Base-by-base conservation (phyloP, 768 basidiomycete genomes). In the Arthromyces matolae region DNA sequence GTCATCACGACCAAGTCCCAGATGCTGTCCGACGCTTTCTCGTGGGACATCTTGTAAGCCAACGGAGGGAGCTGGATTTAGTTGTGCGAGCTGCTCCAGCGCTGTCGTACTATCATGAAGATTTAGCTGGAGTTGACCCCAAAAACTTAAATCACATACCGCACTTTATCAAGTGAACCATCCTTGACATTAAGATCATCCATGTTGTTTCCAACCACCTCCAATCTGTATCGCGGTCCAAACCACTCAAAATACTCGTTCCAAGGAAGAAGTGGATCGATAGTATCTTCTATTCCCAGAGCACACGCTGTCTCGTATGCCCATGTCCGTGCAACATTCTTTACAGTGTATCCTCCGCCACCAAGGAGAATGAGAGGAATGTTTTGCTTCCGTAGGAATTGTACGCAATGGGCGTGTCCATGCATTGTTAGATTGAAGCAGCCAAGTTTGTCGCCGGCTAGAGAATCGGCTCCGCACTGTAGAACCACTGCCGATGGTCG, bases 161-260 rank as follows among this genome's bases (percentile, higher is more conserved):
- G 79, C 45, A 94, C 86, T 59, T 75, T 75, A 45, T 95, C 85
- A 22, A 98, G 66, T 20, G 89, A 89, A 8, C 80, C 79, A 53
- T 94, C 87, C 54, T 79, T 80, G 49, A 86, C 67, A 61, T 98
- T 99, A 58, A 89, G 69, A 60, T 98, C 92, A 51, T 96, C 93
- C 88, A 95, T 91, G 60, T 98, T 98, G 58, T 87, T 97, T 54
- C 80, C 77, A 20, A 83, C 77, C 1, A 99, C 94, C 60, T 97
- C 94, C 25, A 99, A 72, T 50, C 93, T 76, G 67, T 94, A 99
- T 52, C 93, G 73, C 16, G 95, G 95, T 0, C 94, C 96, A 64
- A 94, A 98, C 85, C 93, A 99, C 64, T 98, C 95, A 62, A 97
- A 89, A 63, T 93, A 95, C 57, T 86, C 81, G 64, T 86, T 89